These are phyloP conservation scores for Pseudogymnoascus sp. DNA, from an alignment of 2,329 filamentous ascomycete species.

Conservation along the genomic window DNA sequence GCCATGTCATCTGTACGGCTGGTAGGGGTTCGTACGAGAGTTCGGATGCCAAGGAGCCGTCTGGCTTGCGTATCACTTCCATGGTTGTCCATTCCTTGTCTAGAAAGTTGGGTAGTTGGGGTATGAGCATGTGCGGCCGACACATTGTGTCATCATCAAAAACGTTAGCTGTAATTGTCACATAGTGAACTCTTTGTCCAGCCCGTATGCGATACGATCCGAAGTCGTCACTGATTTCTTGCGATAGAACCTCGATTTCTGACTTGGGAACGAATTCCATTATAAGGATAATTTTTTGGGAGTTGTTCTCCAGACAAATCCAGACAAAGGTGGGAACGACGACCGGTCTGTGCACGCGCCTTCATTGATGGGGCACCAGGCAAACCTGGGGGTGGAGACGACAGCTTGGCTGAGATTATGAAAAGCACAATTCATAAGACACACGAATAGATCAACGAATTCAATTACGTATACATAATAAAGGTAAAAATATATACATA, in stretches of 20 bases:
- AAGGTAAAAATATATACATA: constrained; percentile 1
- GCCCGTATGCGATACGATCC: not conserved
- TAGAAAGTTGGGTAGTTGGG: constrained; percentile 10
- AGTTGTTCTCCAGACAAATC: not conserved
- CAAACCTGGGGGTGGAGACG: not conserved
- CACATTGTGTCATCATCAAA: constrained; percentile 4
- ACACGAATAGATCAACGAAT: not conserved
- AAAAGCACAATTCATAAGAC: not conserved
- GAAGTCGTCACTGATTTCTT: not conserved
- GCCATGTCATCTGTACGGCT: constrained; percentile 12
- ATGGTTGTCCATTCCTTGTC: constrained; percentile 2
- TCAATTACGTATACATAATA: not conserved
- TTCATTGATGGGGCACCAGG: not conserved
- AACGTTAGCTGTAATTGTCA: not conserved
- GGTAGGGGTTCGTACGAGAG: constrained; percentile 10
- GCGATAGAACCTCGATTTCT: not conserved
- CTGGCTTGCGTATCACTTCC: constrained; percentile 4
- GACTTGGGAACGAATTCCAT: not conserved
- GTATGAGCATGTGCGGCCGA: not conserved
- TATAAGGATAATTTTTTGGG: not conserved
- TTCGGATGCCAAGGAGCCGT: constrained; percentile 10
- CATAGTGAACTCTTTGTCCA: not conserved
- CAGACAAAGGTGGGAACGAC: not conserved
- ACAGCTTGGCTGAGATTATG: not conserved
- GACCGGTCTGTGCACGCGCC: not conserved